phyloP scores from a whole-genome alignment of 495 filamentous ascomycete species.

The Recurvomyces mirabilis region DNA sequence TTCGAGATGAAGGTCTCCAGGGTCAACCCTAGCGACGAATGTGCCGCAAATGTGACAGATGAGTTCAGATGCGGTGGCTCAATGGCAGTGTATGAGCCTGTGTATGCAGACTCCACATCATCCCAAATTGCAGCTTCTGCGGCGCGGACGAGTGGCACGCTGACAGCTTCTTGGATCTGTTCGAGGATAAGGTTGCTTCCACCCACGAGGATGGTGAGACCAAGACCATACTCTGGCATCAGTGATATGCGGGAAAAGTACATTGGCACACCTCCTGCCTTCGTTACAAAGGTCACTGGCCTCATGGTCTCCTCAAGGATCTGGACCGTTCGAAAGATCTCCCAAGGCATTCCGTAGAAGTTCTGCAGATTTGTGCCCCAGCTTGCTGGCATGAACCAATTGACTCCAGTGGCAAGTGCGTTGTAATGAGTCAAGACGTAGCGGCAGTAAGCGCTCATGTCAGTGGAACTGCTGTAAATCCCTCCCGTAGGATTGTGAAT shows the following conservation, averaged over 20 bases:
- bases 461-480: constrained; percentile 26
- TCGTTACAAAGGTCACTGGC: constrained; percentile 27
- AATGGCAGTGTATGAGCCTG: constrained; percentile 17
- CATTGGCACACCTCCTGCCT: constrained; percentile 25
- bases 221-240: constrained; percentile 30
- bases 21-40: constrained; percentile 21
- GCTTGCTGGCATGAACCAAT: constrained; percentile 28
- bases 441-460: constrained; percentile 26
- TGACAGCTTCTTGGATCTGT: constrained; percentile 20
- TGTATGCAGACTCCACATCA: constrained; percentile 19
- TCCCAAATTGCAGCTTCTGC: constrained; percentile 22
- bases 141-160: constrained; percentile 21
- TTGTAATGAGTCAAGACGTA: constrained; percentile 31
- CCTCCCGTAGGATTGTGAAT: constrained; percentile 28
- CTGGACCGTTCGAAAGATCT: constrained; percentile 27
- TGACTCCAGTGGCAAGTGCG: constrained; percentile 24
- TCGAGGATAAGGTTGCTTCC: constrained; percentile 14
- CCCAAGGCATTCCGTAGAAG: constrained; percentile 32
- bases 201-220: constrained; percentile 26
- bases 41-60: constrained; percentile 18
- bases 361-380: constrained; percentile 14
- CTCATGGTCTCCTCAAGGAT: constrained; percentile 21
- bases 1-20: constrained; percentile 25
- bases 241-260: constrained; percentile 23
- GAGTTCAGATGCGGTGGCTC: constrained; percentile 23